A percentile compares a stretch with the other conserved stretches of the same genome.
Conservation (phyloP, 441 rosid genomes). For the Gossypium schwendimanii region DNA sequence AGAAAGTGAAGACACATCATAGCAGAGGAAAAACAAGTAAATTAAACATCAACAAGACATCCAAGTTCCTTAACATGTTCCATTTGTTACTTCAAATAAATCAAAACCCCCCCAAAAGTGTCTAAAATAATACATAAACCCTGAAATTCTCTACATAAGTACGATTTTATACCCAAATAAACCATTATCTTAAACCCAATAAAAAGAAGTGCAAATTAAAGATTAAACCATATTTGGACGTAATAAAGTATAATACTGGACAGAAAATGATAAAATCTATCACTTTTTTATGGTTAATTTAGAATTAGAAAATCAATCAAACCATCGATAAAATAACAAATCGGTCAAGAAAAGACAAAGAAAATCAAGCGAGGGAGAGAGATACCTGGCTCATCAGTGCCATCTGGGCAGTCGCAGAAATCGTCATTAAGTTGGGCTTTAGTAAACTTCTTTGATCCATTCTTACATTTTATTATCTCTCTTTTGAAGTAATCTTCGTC, state of each 20-base stretch:
- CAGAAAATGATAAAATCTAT: too few relatives aligned
- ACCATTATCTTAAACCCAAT: background rate
- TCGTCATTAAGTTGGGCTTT: conserved; percentile 54
- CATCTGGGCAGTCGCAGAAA: conserved; percentile 61
- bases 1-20: background rate
- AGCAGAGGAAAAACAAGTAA: background rate
- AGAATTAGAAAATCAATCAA: background rate
- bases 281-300: background rate
- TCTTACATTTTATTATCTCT: conserved; percentile 40
- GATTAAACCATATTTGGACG: background rate
- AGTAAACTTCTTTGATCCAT: conserved; percentile 50
- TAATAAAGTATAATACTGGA: too few relatives aligned
- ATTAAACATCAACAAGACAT: background rate
- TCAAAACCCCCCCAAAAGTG: background rate
- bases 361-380: background rate
- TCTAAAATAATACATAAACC: background rate
- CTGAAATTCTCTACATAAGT: background rate
- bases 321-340: background rate
- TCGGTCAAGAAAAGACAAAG: background rate
- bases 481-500: conserved; percentile 40
- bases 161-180: background rate
- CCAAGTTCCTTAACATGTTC: background rate
- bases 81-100: background rate
- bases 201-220: background rate
- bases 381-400: conserved; percentile 60